Evolutionary conservation across 345 rosid species (phyloP), one percentile per base, ranked within the genome.

Genomic region (Populus pruinosa): DNA sequence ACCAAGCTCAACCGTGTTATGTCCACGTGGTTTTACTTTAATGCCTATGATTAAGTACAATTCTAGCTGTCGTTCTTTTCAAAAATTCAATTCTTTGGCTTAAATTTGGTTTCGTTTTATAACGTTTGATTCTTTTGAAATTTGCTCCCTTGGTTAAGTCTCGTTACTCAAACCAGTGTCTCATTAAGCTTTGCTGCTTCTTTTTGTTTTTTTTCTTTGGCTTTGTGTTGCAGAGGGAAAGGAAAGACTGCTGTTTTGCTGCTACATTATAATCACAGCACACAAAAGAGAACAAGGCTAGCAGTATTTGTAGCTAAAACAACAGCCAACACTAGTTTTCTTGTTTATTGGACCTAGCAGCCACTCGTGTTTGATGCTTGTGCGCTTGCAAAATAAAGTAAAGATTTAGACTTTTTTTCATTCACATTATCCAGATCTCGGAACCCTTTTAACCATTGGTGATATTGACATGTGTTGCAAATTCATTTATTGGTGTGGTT

Each of bases 311-410:
- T 70, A 16, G 69, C 75, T 62, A 41, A 31, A 39, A 56, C 69
- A 69, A 70, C 69, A 38, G 44, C 69, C 50, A 73, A 67, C 64
- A 70, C 67, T 75, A 25, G 78, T 64, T 49, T 74, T 80, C 84
- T 77, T 73, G 82, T 73, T 79, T 79, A 55, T 64, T 72, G 78
- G 80, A 82, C 85, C 73, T 74, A 31, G 64, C 70, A 62, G 88
- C 86, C 80, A 85, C 79, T 79, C 78, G 79, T 82, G 79, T 63
- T 81, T 80, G 87, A 78, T 79, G 83, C 86, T 84, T 82, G 86
- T 83, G 89, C 85, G 76, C 80, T 55, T 67, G 25, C n/a, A 56
- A 67, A n/a, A 67, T 31, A 38, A 67, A 25, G 29, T 21, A 39
- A n/a, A n/a, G 31, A 69, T 10, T 5, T 55, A 39, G 27, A 31